phyloP scores from a whole-genome alignment of 805 yeast species.

The Ogataea nonfermentans region DNA sequence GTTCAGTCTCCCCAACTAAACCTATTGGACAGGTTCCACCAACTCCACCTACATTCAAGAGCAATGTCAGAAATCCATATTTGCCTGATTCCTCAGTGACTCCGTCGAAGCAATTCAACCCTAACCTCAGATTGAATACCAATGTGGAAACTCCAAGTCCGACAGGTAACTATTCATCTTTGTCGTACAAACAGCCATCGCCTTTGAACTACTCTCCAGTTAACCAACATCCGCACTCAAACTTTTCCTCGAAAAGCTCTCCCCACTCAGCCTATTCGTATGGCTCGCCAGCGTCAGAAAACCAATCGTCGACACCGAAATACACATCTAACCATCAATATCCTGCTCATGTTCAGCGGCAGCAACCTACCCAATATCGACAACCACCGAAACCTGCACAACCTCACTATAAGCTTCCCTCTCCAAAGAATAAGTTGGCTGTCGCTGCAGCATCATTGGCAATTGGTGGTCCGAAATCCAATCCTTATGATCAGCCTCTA shows the following conservation, averaged over 20 bases:
- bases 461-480: conserved; percentile 8
- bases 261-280: conserved; percentile 8
- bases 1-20: conserved; percentile 14
- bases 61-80: conserved; percentile 9
- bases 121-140: conserved; percentile 21
- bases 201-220: conserved; percentile 7
- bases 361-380: conserved; percentile 13
- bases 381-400: conserved; percentile 8
- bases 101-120: conserved; percentile 15
- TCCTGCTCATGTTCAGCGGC: conserved; percentile 25
- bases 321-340: conserved; percentile 14
- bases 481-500: conserved; percentile 24
- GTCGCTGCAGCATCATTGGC: conserved; percentile 39
- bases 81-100: conserved; percentile 2
- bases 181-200: conserved; percentile 10
- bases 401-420: conserved; percentile 9
- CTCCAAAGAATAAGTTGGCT: conserved; percentile 26
- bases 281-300: conserved; percentile 36
- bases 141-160: conserved; percentile 11
- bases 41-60: conserved; percentile 22
- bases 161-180: conserved; percentile 6
- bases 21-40: conserved; percentile 29
- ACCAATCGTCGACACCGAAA: conserved; percentile 27
- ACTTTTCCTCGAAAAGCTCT: conserved; percentile 7
- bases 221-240: conserved; percentile 3